Conservation (phyloP, 345 rosid genomes). For the Eucalyptus polyanthemos region DNA sequence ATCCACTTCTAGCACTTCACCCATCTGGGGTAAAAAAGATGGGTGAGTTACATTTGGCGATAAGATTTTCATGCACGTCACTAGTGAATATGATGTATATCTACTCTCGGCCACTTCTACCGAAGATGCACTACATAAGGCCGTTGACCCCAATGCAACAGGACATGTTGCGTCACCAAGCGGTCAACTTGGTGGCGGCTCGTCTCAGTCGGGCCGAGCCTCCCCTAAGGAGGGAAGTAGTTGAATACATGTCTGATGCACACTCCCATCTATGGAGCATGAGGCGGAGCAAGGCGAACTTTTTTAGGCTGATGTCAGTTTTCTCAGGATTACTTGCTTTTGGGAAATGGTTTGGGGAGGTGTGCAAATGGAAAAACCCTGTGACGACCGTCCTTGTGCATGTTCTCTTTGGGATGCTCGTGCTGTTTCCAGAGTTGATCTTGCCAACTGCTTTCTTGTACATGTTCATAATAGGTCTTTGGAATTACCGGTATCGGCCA, state of each 20-base stretch:
- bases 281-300: conserved; percentile 95
- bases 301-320: conserved; percentile 54
- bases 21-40: conserved; percentile 83
- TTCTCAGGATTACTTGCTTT: conserved; percentile 47
- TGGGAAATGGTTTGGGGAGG: conserved; percentile 74
- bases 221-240: conserved; percentile 69
- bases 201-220: conserved; percentile 86
- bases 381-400: conserved; percentile 51
- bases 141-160: conserved; percentile 72
- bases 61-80: conserved; percentile 69
- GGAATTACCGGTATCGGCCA: conserved; percentile 71
- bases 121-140: conserved; percentile 76
- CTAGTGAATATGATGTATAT: conserved; percentile 37
- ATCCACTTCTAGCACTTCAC: conserved; percentile 73
- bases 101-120: conserved; percentile 67
- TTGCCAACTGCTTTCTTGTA: conserved; percentile 68
- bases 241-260: conserved; percentile 84
- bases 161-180: conserved; percentile 67
- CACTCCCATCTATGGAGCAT: conserved; percentile 92
- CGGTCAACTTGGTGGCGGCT: conserved; percentile 65
- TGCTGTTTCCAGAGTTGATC: conserved; percentile 68
- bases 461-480: conserved; percentile 65
- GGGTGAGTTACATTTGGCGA: conserved; percentile 90
- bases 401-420: conserved; percentile 46
- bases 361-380: conserved; percentile 81